Percentiles rank a stretch among this genome's conserved stretches.
Evolutionary conservation across 202 grass and related monocot species (phyloP).

Genomic region (Bolboschoenoplectus hybrid): DNA sequence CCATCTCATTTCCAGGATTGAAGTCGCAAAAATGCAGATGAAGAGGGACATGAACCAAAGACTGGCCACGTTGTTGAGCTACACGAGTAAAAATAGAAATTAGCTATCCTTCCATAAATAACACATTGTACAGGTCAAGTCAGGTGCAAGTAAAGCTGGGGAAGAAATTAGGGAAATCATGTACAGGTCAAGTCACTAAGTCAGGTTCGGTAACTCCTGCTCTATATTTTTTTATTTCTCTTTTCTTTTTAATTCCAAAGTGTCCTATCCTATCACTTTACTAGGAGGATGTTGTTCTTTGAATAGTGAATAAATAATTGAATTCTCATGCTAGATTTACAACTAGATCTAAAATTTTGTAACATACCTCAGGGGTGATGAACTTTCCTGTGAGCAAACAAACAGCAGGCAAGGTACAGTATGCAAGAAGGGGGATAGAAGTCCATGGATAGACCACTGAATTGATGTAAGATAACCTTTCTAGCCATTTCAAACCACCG

Average conservation of each 20-base stretch:
- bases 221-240: neutral
- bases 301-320: neutral
- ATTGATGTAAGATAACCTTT: constrained; percentile 89
- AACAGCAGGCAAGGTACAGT: constrained; percentile 90
- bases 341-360: constrained; percentile 1
- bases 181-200: neutral
- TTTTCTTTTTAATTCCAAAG: neutral
- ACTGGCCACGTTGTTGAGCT: constrained; percentile 79
- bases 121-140: neutral
- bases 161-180: neutral
- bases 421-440: constrained; percentile 82
- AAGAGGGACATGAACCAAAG: constrained; percentile 95
- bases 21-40: constrained; percentile 76
- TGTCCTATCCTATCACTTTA: neutral
- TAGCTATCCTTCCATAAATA: constrained; percentile 12
- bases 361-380: constrained; percentile 72
- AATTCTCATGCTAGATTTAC: neutral
- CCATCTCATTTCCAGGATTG: constrained; percentile 96
- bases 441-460: constrained; percentile 92
- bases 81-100: constrained; percentile 36
- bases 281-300: constrained; percentile 5
- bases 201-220: neutral
- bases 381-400: constrained; percentile 88
- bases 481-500: constrained; percentile 74
- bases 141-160: neutral